Base-by-base conservation (phyloP, 495 filamentous ascomycete species). In the Haplographium delicatum region DNA sequence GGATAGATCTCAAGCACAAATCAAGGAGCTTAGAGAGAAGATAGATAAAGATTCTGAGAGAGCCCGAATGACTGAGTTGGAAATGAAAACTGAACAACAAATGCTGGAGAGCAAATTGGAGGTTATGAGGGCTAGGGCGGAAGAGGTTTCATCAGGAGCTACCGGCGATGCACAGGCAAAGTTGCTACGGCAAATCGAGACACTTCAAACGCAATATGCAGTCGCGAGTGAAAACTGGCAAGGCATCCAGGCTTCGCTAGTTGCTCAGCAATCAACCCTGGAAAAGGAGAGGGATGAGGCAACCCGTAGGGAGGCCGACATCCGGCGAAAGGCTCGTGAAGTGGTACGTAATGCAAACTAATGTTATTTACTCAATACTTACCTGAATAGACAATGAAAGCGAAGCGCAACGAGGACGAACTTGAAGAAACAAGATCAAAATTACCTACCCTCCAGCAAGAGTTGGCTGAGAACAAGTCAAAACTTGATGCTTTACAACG, bases 221-320 rank as follows among this genome's bases (percentile, higher is more conserved):
- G 81, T 89, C 43, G 93, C 94, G 2, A 91, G 87, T 53, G 90
- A 95, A 58, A 99, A 97, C 63, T 99, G 94, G 94, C 90, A 96
- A 52, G 87, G 89, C 0, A 86, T 97, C 39, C 91, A 99, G 57
- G 79, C 86, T 10, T 90, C 86, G 0, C 68, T 97, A 38, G 74
- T 88, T 28, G 75, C 84, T 18, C 75, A 89, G 38, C 73, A 94
- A 23, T 73, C 80, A 1, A 82, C 70, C 46, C 70, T 96, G 8
- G 93, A 99, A 62, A 89, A 83, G 61, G 94, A 99, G 60, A 72
- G 90, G 37, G 91, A 97, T 59, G 91, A 97, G 53, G 72, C 84
- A 22, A 68, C 79, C n/a, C 82, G 83, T 54, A 83, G 85, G 51
- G 94, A 99, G 68, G 80, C 74, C 3, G 94, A 97, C 16, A 74